These are phyloP conservation scores for Clonostachys byssicola DNA, from an alignment of 2,329 filamentous ascomycete species.

Conservation along the genomic window DNA sequence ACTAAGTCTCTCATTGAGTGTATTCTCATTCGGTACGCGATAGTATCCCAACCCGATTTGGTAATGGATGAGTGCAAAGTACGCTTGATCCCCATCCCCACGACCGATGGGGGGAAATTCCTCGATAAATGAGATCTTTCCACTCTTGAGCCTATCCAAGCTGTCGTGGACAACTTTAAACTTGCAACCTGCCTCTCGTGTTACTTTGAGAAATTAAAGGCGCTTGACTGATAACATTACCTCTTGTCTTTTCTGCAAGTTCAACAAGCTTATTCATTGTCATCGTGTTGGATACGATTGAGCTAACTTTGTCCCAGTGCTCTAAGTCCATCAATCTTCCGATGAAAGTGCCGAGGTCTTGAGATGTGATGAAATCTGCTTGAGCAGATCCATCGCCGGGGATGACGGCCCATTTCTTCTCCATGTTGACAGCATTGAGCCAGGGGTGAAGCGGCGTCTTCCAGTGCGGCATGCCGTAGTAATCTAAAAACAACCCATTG, in stretches of 20 bases:
- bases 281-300: slow-evolving; percentile 4
- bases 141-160: slow-evolving; percentile 12
- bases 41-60: not conserved
- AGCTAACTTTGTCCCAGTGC: slow-evolving; percentile 5
- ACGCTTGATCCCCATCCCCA: slow-evolving; percentile 5
- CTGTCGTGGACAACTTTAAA: not conserved
- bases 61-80: not conserved
- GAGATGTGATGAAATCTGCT: slow-evolving; percentile 12
- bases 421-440: slow-evolving; percentile 14
- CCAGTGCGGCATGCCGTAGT: slow-evolving; percentile 15
- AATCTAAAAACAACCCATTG: slow-evolving; percentile 16
- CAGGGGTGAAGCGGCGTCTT: slow-evolving; percentile 11
- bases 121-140: slow-evolving; percentile 12
- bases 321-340: slow-evolving; percentile 10
- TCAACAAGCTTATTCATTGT: slow-evolving; percentile 8
- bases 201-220: not conserved
- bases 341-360: slow-evolving; percentile 9
- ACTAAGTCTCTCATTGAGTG: slow-evolving; percentile 6
- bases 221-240: not conserved
- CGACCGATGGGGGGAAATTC: slow-evolving; percentile 11
- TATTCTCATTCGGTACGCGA: not conserved
- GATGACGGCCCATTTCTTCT: slow-evolving; percentile 12
- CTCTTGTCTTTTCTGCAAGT: slow-evolving; percentile 3
- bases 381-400: slow-evolving; percentile 6
- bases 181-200: not conserved